Evolutionary conservation across 805 yeast genomes (phyloP), one percentile per base, ranked within the genome.

Genomic region (Allodekkera sacchari): DNA sequence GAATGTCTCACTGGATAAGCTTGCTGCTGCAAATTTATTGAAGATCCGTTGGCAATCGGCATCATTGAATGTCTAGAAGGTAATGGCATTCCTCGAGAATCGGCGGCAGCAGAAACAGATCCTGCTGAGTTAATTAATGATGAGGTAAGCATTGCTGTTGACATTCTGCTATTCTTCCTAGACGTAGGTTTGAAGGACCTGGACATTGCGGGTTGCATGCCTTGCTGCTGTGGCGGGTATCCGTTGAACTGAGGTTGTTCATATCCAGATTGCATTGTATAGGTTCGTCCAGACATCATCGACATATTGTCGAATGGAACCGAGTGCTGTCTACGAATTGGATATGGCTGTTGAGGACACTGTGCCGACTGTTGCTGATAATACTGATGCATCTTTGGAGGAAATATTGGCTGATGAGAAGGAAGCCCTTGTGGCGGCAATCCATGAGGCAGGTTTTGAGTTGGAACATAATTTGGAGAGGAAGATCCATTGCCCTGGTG

Each of bases 161-260:
- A 63, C 37, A 61, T 63, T 39, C 72, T 54, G 30, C 42, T 40
- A 36, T 62, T 62, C 48, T 66, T 66, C 42, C 71, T 53, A 4
- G 65, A 57, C n/a, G 71, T 60, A 27, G 30, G 20, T 18, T 39
- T 24, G 43, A 22, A 35, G 33, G 39, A 37, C 43, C 38, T 31
- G 37, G 39, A 27, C 50, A 52, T 22, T 42, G 48, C 12, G 22
- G 32, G 15, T 40, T 47, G 32, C 40, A 47, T 9, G 17, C 29
- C 22, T 18, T 17, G 6, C 16, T 20, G 12, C 33, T 26, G 22
- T 33, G 38, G 35, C 32, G 28, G 11, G 38, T 31, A 21, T 33
- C 34, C 5, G 36, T 41, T 27, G 35, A 34, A 16, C 42, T 43
- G 19, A 37, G 36, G 32, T 33, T 22, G 26, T 24, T 7, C 24